Evolutionary conservation across 139 green algal species (phyloP).

Genomic region (Chlorella sp.): DNA sequence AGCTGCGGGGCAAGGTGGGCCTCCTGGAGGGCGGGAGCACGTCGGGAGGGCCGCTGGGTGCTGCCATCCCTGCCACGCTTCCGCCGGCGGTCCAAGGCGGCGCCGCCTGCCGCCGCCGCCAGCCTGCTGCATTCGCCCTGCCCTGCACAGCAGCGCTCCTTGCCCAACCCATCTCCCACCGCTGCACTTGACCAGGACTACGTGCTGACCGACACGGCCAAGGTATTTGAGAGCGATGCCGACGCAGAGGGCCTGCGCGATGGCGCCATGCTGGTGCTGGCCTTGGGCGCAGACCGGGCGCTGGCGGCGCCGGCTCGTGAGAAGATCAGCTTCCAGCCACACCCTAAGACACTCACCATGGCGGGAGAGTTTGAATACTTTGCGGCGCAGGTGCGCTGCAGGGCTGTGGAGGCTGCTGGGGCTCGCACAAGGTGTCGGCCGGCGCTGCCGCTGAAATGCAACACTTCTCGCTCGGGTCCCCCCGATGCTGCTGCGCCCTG

Average conservation of each 20-base stretch:
- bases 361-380: slow-evolving; percentile 89
- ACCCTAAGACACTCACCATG: slow-evolving; percentile 86
- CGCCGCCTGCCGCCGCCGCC: not conserved
- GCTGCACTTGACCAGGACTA: slow-evolving; percentile 5
- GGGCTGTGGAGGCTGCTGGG: not conserved
- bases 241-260: slow-evolving; percentile 21
- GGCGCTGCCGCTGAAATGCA: not conserved
- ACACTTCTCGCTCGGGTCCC: not conserved
- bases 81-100: not conserved
- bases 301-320: slow-evolving; percentile 50
- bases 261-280: slow-evolving; percentile 28
- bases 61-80: not conserved
- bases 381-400: slow-evolving; percentile 54
- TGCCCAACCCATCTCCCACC: not conserved
- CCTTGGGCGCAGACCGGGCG: not conserved
- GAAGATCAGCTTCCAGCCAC: slow-evolving; percentile 76
- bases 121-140: not conserved
- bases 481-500: not conserved
- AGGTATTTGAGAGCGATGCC: slow-evolving; percentile 20
- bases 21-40: no score
- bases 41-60: no score
- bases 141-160: not conserved
- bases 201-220: slow-evolving; percentile 25
- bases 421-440: no score
- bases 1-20: slow-evolving; percentile 14